Conservation (phyloP, 352 stramenopile genomes). For the Pythium biforme region DNA sequence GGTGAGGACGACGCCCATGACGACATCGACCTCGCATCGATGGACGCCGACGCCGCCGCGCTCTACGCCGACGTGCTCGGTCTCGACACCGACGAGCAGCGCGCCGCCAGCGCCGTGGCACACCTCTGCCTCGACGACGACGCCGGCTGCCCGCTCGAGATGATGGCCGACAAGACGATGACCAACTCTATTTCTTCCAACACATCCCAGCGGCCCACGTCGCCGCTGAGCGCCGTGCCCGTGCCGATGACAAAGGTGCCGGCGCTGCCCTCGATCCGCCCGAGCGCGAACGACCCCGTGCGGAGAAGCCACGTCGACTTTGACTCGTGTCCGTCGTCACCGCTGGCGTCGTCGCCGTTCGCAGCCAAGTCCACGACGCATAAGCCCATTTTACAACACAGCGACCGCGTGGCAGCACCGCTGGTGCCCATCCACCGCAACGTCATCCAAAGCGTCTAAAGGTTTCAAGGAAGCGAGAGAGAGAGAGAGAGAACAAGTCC, state of each 20-base stretch:
- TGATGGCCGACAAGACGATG: conserved; percentile 10
- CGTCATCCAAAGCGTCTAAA: conserved; percentile 25
- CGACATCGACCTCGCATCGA: not conserved
- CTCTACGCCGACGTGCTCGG: conserved; percentile 3
- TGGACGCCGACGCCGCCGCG: not conserved
- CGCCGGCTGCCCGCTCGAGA: conserved; percentile 22
- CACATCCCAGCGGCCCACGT: not conserved
- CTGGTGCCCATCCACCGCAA: conserved; percentile 19
- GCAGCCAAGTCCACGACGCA: conserved; percentile 11
- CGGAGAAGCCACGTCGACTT: conserved; percentile 14
- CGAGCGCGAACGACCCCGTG: conserved; percentile 16
- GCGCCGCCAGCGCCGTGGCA: conserved; percentile 6
- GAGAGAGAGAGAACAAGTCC: no score
- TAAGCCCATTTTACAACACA: not conserved
- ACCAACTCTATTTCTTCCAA: not conserved
- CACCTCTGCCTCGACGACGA: conserved; percentile 24
- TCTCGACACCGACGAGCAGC: not conserved
- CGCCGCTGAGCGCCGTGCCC: conserved; percentile 9
- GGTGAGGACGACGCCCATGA: not conserved
- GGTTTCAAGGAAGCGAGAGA: no score
- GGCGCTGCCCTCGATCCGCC: conserved; percentile 13
- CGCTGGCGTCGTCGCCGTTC: conserved; percentile 3
- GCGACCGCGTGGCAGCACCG: not conserved
- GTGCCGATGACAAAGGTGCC: conserved; percentile 4
- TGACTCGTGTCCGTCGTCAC: not conserved